Base-by-base conservation (phyloP, 768 basidiomycete genomes). In the Lactarius hengduanensis region DNA sequence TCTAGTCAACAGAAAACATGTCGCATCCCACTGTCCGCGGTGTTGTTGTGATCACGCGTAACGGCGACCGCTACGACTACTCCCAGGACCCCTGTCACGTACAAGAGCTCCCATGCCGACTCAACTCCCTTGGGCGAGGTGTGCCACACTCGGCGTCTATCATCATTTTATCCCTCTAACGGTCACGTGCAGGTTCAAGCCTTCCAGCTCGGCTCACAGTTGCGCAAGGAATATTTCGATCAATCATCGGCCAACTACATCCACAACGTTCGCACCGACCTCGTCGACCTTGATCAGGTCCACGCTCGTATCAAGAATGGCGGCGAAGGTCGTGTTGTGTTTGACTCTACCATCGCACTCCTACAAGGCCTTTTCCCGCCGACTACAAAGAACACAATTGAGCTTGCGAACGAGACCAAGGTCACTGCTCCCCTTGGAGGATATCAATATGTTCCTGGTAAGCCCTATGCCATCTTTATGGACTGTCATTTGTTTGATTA, bases 331-430 rank as follows among this genome's bases (percentile, higher is more conserved):
- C 81, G 86, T n/a, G 87, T 90, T 60, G 91, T 94, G 71, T 91
- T 92, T 76, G 92, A 94, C 80, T 90, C 89, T 7, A 88, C 91
- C 38, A 88, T 90, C 61, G 92, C 93, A 36, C 80, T 93, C 61
- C 83, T 93, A 50, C 94, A 95, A 77, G 92, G 92, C 53, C 80
- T 94, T 58, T 93, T 88, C 83, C 92, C 92, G 28, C 91, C 92
- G n/a, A 89, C 83, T 73, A 77, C 80, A 11, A 80, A 83, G 43
- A 90, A 91, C 78, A 86, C 83, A 73, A 89, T 90, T 70, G 80
- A 80, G 7, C 86, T 96, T 18, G 93, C 93, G 2, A 92, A 96
- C 69, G 90, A 86, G 63, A 85, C 86, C 16, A 84, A 80, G 30
- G 79, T 95, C 69, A 76, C 84, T 26, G 85, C 90, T 1, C 92